phyloP scores from a whole-genome alignment of 371 early-diverging fungal genomes.

The Rhizopus delemar region DNA sequence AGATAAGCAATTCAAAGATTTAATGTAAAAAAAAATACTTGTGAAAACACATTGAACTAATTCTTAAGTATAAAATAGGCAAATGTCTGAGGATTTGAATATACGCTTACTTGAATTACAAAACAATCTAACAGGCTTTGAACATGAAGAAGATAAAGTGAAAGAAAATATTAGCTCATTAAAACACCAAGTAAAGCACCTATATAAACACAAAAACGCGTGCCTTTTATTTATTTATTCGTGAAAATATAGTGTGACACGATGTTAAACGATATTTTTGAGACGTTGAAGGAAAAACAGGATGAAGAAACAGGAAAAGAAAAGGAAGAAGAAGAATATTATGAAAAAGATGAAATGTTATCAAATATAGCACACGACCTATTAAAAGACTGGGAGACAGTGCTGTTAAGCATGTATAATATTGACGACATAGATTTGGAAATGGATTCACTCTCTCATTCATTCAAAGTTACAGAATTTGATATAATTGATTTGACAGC shows the following conservation, averaged over 20 bases:
- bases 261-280: background rate
- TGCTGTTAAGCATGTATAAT: background rate
- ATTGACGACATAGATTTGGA: background rate
- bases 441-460: background rate
- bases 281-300: background rate
- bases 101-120: background rate
- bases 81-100: background rate
- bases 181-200: background rate
- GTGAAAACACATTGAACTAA: background rate
- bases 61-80: background rate
- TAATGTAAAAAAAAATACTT: conserved; percentile 18
- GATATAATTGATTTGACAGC: conserved; percentile 16
- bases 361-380: background rate
- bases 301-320: background rate
- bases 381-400: background rate
- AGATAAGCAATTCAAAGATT: conserved; percentile 13
- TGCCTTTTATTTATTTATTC: background rate
- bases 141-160: conserved; percentile 6
- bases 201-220: background rate
- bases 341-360: background rate
- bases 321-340: background rate
- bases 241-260: background rate
- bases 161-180: background rate
- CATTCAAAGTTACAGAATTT: conserved; percentile 14
- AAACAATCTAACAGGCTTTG: background rate